Evolutionary conservation across 2,329 filamentous ascomycete genomes (phyloP).

Genomic region (Alternaria arborescens): DNA sequence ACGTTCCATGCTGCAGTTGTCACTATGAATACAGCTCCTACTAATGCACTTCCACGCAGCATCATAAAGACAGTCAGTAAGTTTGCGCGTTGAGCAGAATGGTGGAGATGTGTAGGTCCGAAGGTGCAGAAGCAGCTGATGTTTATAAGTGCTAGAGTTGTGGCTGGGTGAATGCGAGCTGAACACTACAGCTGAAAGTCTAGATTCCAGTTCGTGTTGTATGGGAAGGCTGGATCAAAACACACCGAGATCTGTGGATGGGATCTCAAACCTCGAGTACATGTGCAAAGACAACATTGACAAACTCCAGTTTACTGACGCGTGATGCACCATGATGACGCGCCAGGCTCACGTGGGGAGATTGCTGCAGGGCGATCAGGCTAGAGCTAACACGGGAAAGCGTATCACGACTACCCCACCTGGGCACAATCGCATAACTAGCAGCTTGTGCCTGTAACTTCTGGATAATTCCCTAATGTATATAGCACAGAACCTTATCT

Average conservation of each 20-base stretch:
- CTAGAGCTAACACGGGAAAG: constrained; percentile 13
- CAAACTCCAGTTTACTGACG: constrained; percentile 2
- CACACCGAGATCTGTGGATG: not conserved
- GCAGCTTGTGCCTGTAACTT: not conserved
- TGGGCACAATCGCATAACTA: not conserved
- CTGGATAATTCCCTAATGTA: not conserved
- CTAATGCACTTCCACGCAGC: not conserved
- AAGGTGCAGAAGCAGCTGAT: not conserved
- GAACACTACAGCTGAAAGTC: not conserved
- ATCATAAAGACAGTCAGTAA: not conserved
- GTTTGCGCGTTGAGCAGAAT: not conserved
- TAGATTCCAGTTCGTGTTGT: not conserved
- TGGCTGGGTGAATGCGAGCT: constrained; percentile 7
- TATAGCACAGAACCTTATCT: not conserved
- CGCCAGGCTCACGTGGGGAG: constrained; percentile 12
- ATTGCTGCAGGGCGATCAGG: constrained; percentile 2
- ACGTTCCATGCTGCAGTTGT: constrained; percentile 41
- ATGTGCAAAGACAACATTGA: not conserved
- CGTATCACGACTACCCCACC: not conserved
- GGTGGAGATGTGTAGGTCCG: not conserved
- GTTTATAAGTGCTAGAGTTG: constrained; percentile 4
- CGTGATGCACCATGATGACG: constrained; percentile 19
- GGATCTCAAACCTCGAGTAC: not conserved
- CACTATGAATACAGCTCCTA: constrained; percentile 23
- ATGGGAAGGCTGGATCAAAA: not conserved